phyloP scores from a whole-genome alignment of 2,329 filamentous ascomycete genomes.

The Aspergillus chevalieri region DNA sequence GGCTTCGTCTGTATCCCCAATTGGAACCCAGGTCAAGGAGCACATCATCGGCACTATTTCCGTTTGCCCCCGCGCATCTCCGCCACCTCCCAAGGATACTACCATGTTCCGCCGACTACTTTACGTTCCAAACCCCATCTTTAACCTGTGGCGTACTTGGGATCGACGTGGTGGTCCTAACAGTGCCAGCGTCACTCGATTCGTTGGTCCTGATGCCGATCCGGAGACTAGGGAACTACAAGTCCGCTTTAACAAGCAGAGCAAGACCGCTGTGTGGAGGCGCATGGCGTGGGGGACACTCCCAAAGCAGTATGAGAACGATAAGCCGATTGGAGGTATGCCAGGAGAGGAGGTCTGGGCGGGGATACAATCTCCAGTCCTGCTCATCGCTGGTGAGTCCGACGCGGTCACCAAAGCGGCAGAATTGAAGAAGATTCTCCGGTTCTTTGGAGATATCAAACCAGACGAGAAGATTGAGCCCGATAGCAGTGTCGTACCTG shows the following conservation, averaged over 20 bases:
- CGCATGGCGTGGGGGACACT: conserved; percentile 71
- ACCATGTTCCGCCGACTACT: conserved; percentile 53
- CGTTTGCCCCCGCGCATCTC: conserved; percentile 69
- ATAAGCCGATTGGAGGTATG: conserved; percentile 54
- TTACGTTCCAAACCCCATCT: conserved; percentile 60
- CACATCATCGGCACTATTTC: conserved; percentile 71
- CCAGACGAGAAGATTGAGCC: conserved; percentile 21
- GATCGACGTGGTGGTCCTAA: conserved; percentile 72
- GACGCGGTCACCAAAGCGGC: conserved; percentile 69
- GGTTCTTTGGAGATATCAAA: conserved; percentile 28
- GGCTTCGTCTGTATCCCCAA: conserved; percentile 53
- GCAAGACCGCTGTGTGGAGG: conserved; percentile 72
- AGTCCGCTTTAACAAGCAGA: conserved; percentile 64
- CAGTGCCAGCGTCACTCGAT: conserved; percentile 72
- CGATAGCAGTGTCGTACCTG: conserved; percentile 21
- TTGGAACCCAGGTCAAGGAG: conserved; percentile 50
- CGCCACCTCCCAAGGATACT: conserved; percentile 51
- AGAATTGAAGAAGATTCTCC: conserved; percentile 63
- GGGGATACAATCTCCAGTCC: conserved; percentile 65
- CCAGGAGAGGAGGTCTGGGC: conserved; percentile 67
- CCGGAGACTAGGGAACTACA: conserved; percentile 38
- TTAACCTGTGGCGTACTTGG: conserved; percentile 70
- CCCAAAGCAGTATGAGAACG: conserved; percentile 46
- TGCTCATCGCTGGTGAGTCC: conserved; percentile 69
- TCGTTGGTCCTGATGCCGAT: conserved; percentile 47